A percentile compares a stretch with the other conserved stretches of the same genome.
These are phyloP conservation scores for Populus tremula DNA, from an alignment of 345 rosid species.

Conservation along the genomic window DNA sequence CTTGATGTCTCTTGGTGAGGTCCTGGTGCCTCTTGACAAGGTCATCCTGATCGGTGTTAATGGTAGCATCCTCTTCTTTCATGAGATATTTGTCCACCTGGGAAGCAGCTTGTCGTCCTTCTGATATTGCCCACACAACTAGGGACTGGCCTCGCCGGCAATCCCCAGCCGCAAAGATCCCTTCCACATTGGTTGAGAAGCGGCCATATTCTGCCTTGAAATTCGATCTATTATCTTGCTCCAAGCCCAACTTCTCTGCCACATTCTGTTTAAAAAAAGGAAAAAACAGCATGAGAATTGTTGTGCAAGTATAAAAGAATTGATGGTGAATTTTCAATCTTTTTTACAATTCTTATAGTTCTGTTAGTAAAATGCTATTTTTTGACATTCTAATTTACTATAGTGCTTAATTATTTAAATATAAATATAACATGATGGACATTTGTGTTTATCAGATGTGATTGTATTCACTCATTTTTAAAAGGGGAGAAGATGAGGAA, in stretches of 20 bases:
- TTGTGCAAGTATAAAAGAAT: no score
- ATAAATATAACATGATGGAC: no score
- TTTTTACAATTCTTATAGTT: no score
- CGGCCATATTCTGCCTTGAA: conserved; percentile 94
- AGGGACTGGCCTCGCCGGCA: conserved; percentile 95
- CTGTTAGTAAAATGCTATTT: no score
- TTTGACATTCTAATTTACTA: no score
- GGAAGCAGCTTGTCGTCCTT: conserved; percentile 93
- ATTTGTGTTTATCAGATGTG: background rate
- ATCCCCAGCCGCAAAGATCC: conserved; percentile 96
- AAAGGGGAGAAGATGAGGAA: background rate
- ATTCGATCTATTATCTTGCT: conserved; percentile 78
- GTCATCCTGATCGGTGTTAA: conserved; percentile 24
- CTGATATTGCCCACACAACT: conserved; percentile 98
- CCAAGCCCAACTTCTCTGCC: conserved; percentile 87
- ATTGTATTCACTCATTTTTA: no score
- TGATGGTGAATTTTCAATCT: no score
- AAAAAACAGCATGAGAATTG: background rate
- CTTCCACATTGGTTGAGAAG: conserved; percentile 72
- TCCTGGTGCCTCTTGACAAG: conserved; percentile 33
- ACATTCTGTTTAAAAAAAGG: conserved; percentile 36
- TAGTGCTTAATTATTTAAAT: no score
- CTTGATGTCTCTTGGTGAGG: conserved; percentile 21
- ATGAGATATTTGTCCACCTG: conserved; percentile 73
- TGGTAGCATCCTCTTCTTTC: conserved; percentile 23